These are phyloP conservation scores for Cystobasidium pallidum DNA, from an alignment of 1,284 basidiomycete species.

Conservation along the genomic window DNA sequence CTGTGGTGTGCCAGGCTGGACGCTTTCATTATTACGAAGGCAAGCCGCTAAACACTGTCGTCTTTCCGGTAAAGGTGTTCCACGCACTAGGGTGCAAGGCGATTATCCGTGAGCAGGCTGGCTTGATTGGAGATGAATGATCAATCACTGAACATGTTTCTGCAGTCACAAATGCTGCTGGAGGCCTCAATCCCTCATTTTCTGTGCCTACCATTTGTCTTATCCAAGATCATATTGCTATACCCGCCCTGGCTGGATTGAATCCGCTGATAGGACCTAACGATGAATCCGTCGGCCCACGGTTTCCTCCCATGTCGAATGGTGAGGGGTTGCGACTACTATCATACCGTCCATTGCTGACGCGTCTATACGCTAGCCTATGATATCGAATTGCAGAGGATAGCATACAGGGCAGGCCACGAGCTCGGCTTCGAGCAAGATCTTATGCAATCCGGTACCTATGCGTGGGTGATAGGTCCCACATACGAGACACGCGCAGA, in stretches of 20 bases:
- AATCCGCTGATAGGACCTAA: constrained; percentile 52
- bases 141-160: neutral
- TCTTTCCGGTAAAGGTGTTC: constrained; percentile 49
- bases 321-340: constrained; percentile 28
- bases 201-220: constrained; percentile 50
- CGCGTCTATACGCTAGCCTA: constrained; percentile 44
- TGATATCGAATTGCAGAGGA: constrained; percentile 49
- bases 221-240: constrained; percentile 50
- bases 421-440: constrained; percentile 44
- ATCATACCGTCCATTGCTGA: neutral
- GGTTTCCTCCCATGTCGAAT: constrained; percentile 54
- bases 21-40: constrained; percentile 49
- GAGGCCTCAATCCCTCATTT: constrained; percentile 48
- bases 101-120: constrained; percentile 22
- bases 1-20: constrained; percentile 52
- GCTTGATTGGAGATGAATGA: neutral
- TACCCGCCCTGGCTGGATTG: constrained; percentile 49
- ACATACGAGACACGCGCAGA: constrained; percentile 53
- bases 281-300: constrained; percentile 50
- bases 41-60: constrained; percentile 44
- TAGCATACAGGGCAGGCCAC: constrained; percentile 47
- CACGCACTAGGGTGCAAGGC: constrained; percentile 47
- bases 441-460: constrained; percentile 49
- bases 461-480: constrained; percentile 52
- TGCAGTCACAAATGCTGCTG: constrained; percentile 53